These are phyloP conservation scores for Alternaria sp. DNA, from an alignment of 2,329 filamentous ascomycete species.

Conservation along the genomic window DNA sequence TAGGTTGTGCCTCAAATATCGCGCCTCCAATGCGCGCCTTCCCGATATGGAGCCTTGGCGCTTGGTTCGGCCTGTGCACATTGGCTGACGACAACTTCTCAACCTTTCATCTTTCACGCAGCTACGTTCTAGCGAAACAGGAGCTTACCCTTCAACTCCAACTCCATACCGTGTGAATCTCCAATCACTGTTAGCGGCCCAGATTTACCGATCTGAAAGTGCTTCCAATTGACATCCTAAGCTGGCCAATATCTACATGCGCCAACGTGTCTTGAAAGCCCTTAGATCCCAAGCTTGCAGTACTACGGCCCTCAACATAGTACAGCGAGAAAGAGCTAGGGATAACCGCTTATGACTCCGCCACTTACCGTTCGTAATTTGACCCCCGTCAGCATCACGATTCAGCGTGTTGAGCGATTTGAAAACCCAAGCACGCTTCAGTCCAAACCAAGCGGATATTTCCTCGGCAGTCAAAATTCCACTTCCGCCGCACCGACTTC, in stretches of 20 bases:
- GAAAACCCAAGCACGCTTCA: slow-evolving; percentile 60
- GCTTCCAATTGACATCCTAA: not conserved
- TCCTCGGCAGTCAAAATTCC: slow-evolving; percentile 38
- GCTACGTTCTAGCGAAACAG: not conserved
- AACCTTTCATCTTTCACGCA: not conserved
- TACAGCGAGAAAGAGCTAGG: not conserved
- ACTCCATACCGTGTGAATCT: not conserved
- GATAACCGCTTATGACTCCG: slow-evolving; percentile 30
- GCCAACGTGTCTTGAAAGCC: not conserved
- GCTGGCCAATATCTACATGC: not conserved
- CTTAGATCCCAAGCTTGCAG: not conserved
- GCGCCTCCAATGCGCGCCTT: slow-evolving; percentile 12
- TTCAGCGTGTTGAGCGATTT: slow-evolving; percentile 79
- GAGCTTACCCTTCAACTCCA: not conserved
- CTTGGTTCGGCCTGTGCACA: slow-evolving; percentile 8
- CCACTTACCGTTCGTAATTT: slow-evolving; percentile 81
- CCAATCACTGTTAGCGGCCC: not conserved
- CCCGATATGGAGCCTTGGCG: slow-evolving; percentile 17
- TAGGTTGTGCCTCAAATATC: not conserved
- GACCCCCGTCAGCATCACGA: slow-evolving; percentile 74
- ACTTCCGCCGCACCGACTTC: slow-evolving; percentile 46
- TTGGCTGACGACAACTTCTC: slow-evolving; percentile 10
- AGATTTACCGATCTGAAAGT: not conserved
- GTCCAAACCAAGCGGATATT: slow-evolving; percentile 43
- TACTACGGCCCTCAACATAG: not conserved